A percentile compares a stretch with the other conserved stretches of the same genome.
Evolutionary conservation across 352 stramenopile genomes (phyloP).

Genomic region (Phytophthora pisi): DNA sequence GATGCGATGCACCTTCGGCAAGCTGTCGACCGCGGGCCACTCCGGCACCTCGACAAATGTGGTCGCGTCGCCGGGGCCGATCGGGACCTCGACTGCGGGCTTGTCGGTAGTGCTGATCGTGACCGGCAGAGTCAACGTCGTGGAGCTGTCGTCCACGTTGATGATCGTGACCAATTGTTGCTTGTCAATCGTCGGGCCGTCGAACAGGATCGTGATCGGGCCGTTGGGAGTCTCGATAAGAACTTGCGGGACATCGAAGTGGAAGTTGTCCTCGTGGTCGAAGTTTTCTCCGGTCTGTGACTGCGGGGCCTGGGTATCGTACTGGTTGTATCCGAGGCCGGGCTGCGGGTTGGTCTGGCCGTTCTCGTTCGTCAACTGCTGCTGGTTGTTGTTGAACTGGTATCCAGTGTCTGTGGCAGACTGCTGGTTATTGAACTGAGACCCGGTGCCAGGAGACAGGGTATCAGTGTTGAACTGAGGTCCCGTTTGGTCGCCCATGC

Average conservation of each 20-base stretch:
- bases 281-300: not conserved
- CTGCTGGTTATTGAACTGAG: no score
- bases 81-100: not conserved
- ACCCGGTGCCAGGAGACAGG: no score
- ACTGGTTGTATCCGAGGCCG: not conserved
- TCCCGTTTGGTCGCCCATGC: not conserved
- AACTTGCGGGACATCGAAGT: not conserved
- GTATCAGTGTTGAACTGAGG: no score
- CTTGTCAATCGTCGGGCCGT: not conserved
- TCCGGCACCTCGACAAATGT: not conserved
- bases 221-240: not conserved
- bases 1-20: not conserved
- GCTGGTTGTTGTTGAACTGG: no score
- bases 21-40: not conserved
- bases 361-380: no score
- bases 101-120: not conserved
- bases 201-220: not conserved
- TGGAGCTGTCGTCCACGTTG: slow-evolving; percentile 1
- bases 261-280: not conserved
- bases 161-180: not conserved
- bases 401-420: no score
- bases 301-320: not conserved
- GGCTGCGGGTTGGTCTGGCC: not conserved
- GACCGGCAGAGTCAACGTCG: not conserved
- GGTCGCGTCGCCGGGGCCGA: not conserved